These are phyloP conservation scores for Trichoderma asperelloides DNA, from an alignment of 495 filamentous ascomycete species.

Conservation along the genomic window DNA sequence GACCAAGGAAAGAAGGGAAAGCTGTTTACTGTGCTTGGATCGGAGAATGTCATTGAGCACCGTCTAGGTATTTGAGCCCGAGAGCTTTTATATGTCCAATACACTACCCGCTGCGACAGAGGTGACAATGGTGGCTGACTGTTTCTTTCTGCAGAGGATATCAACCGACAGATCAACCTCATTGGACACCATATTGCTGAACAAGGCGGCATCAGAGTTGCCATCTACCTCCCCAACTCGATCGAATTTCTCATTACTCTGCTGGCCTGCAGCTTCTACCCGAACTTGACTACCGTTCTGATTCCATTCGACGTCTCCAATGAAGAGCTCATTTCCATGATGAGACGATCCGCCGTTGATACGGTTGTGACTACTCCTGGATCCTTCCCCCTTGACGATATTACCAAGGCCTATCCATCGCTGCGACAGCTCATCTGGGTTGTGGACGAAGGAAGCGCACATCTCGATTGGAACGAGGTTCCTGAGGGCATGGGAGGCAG, in stretches of 20 bases:
- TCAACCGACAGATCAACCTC: conserved; percentile 80
- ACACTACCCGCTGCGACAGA: not conserved
- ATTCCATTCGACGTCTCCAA: conserved; percentile 71
- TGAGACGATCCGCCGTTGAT: conserved; percentile 65
- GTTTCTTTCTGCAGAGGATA: conserved; percentile 35
- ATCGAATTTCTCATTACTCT: conserved; percentile 68
- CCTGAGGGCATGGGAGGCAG: conserved; percentile 62
- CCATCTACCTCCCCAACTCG: conserved; percentile 88
- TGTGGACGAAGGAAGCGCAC: conserved; percentile 79
- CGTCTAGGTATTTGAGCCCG: conserved; percentile 36
- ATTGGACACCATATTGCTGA: conserved; percentile 66
- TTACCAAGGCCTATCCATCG: conserved; percentile 55
- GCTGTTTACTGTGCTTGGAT: conserved; percentile 74
- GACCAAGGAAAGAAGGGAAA: conserved; percentile 58
- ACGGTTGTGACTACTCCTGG: conserved; percentile 77
- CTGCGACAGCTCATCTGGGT: conserved; percentile 85
- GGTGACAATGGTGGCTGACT: not conserved
- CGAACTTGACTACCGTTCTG: conserved; percentile 62
- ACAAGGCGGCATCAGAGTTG: conserved; percentile 66
- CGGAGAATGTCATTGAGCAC: conserved; percentile 61
- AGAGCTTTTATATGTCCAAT: not conserved
- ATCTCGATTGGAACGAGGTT: conserved; percentile 83
- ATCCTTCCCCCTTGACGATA: conserved; percentile 68
- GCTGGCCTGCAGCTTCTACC: conserved; percentile 69
- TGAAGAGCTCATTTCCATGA: conserved; percentile 54